Evolutionary conservation across 345 rosid genomes (phyloP).

Genomic region (Turnera subulata): DNA sequence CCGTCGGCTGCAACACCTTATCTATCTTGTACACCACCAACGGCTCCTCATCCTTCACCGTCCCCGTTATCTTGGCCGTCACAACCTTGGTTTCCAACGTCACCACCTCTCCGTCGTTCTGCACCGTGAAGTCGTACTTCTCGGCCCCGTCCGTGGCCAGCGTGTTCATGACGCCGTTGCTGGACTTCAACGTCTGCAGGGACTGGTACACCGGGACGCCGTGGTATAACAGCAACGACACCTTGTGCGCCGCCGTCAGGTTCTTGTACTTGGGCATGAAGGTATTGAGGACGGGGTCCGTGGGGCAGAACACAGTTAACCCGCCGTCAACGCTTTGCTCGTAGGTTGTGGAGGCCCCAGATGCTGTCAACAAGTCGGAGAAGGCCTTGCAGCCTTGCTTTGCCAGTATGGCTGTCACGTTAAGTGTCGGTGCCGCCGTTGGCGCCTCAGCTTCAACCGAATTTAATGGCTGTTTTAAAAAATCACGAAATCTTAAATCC

Average conservation of each 20-base stretch:
- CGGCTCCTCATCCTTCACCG: conserved; percentile 32
- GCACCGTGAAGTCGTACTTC: conserved; percentile 28
- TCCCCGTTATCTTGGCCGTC: conserved; percentile 26
- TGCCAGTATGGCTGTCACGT: conserved; percentile 21
- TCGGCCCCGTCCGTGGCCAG: conserved; percentile 29
- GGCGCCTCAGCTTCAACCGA: conserved; percentile 33
- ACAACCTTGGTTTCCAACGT: conserved; percentile 23
- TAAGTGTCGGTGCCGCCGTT: conserved; percentile 23
- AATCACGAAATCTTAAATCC: too few relatives aligned
- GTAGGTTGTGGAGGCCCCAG: conserved; percentile 19
- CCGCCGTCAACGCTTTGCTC: conserved; percentile 29
- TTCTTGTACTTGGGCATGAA: conserved; percentile 31
- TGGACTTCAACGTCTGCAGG: conserved; percentile 24
- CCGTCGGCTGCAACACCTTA: conserved; percentile 22
- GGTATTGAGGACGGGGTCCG: conserved; percentile 18
- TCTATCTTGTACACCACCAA: conserved; percentile 21
- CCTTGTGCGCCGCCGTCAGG: conserved; percentile 17
- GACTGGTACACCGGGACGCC: conserved; percentile 29
- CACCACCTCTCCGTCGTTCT: conserved; percentile 24
- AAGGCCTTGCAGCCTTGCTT: conserved; percentile 28
- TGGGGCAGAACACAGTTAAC: conserved; percentile 27
- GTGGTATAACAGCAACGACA: conserved; percentile 22
- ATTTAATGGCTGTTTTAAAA: conserved; percentile 12
- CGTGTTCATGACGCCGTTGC: conserved; percentile 26
- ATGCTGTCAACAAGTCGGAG: conserved; percentile 17